Base-by-base conservation (phyloP, 2,329 filamentous ascomycete species). In the Bipolaris sorokiniana region DNA sequence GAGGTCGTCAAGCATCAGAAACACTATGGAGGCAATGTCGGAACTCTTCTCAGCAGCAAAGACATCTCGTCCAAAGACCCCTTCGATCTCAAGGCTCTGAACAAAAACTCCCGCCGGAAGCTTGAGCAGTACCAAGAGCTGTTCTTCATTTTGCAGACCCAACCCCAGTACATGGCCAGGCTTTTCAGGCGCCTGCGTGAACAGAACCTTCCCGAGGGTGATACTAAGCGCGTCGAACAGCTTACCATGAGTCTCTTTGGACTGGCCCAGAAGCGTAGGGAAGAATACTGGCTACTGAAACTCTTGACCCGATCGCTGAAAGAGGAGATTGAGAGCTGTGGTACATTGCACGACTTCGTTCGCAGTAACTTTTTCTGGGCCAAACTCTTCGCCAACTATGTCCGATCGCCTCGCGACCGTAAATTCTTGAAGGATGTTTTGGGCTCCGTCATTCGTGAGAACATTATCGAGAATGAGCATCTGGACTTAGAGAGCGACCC, bases 1-100 rank as follows among this genome's bases (percentile, higher is more conserved):
- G 96, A 99, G 78, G 95, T 99, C 26, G 91, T 99, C 53, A 92
- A 92, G 69, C 95, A 98, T 73, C 95, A 99, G 73, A 94, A 90
- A 80, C 96, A 97, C 75, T 97, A 95, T 69, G 95, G 95, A 54
- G 93, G 94, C 2, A 90, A 95, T 70, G 88, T 93, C 20, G 90
- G 92, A 62, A 90, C 87, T 58, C 84, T 98, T 28, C 82, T 99
- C 47, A 90, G 91, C 56, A 97, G 95, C 78, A 90, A 87, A n/a
- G 88, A 93, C 48, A 93, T 97, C 60, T 86, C 89, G 1, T 96
- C 92, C 1, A 88, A 90, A 59, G 96, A 97, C 75, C 92, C 95
- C 7, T 97, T 96, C 71, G 95, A 99, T 72, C 85, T 99, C 46
- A 98, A 98, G 77, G 95, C 96, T 0, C 83, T 99, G 67, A 99